Percentiles rank a stretch among this genome's conserved stretches.
These are phyloP conservation scores for Plasmopara muralis DNA, from an alignment of 352 stramenopile species.

Conservation along the genomic window DNA sequence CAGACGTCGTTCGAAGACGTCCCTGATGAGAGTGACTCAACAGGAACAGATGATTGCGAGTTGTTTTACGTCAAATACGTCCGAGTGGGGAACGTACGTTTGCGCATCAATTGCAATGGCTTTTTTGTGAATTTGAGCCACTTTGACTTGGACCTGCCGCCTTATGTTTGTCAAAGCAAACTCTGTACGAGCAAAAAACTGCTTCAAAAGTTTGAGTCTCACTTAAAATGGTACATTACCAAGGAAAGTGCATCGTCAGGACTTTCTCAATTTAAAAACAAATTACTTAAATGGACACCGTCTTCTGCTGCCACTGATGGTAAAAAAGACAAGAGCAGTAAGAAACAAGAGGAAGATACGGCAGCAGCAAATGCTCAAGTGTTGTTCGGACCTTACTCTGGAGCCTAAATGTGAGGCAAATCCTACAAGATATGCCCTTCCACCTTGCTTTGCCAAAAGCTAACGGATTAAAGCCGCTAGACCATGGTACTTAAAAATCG, in stretches of 20 bases:
- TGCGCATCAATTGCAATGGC: constrained; percentile 79
- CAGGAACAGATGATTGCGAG: constrained; percentile 45
- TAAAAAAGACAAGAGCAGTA: constrained; percentile 55
- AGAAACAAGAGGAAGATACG: constrained; percentile 50
- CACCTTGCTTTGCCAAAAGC: constrained; percentile 3
- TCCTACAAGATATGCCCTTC: background rate
- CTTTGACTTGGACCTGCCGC: constrained; percentile 71
- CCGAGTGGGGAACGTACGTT: constrained; percentile 64
- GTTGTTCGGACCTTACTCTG: constrained; percentile 73
- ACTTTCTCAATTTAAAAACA: constrained; percentile 84
- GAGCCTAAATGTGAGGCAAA: constrained; percentile 18
- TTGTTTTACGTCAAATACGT: constrained; percentile 87
- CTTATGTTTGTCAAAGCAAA: constrained; percentile 75
- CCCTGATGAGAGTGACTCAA: constrained; percentile 47
- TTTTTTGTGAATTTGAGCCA: constrained; percentile 83
- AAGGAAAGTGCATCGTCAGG: constrained; percentile 77
- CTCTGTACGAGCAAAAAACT: constrained; percentile 79
- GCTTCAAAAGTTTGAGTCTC: constrained; percentile 75
- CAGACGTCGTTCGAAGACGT: constrained; percentile 6
- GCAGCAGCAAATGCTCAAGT: constrained; percentile 58
- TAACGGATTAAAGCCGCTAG: constrained; percentile 4
- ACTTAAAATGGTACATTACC: constrained; percentile 77
- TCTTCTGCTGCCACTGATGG: constrained; percentile 24
- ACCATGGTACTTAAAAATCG: constrained; percentile 20
- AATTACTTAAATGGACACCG: constrained; percentile 73